Conservation (phyloP, 805 yeast genomes). For the Naumovozyma dairenensis region DNA sequence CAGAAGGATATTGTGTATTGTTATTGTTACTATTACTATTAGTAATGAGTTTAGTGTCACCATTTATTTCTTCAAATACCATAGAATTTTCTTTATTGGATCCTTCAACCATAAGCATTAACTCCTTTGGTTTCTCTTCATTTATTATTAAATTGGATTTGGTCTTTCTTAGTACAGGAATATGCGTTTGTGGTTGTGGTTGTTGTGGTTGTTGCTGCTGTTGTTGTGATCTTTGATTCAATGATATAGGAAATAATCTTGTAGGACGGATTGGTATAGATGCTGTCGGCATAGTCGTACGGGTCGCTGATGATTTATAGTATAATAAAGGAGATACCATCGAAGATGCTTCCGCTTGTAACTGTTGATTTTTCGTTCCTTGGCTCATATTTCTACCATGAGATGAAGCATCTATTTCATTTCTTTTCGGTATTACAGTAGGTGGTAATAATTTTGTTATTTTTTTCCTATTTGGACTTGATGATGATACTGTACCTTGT, state of each 20-base stretch:
- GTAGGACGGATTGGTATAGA: constrained; percentile 10
- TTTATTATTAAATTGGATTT: constrained; percentile 2
- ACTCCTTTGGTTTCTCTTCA: no score
- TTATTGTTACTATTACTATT: not conserved
- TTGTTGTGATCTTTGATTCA: constrained; percentile 12
- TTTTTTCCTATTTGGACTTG: not conserved
- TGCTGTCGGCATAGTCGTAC: no score
- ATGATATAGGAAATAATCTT: constrained; percentile 17
- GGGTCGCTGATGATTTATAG: not conserved
- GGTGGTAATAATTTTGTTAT: constrained; percentile 11
- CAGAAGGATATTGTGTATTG: not conserved
- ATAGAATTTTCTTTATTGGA: constrained; percentile 1
- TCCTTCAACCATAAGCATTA: no score
- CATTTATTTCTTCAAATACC: not conserved
- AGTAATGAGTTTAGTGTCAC: no score
- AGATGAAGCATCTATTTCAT: no score
- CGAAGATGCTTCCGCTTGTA: constrained; percentile 6
- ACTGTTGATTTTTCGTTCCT: constrained; percentile 5
- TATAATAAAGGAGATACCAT: constrained; percentile 3
- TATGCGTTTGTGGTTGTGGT: no score
- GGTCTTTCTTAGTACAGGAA: constrained; percentile 13
- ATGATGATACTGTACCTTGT: not conserved
- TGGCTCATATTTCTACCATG: no score
- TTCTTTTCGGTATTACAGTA: constrained; percentile 7
- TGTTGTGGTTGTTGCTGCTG: no score